A percentile compares a stretch with the other conserved stretches of the same genome.
These are phyloP conservation scores for Ogataea trehalophila DNA, from an alignment of 805 yeast genomes.

Conservation along the genomic window DNA sequence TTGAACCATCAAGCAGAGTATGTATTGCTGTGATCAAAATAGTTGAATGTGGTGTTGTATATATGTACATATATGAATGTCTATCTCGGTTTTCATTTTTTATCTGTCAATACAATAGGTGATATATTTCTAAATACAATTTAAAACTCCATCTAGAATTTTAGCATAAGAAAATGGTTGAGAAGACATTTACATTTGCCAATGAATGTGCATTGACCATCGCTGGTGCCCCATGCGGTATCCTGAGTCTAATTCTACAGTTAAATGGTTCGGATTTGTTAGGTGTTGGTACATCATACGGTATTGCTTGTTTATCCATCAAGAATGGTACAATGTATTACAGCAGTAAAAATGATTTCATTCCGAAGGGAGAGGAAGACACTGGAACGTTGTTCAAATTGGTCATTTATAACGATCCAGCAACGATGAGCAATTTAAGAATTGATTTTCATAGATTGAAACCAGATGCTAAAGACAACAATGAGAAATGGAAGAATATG, in stretches of 20 bases:
- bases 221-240: conserved; percentile 10
- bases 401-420: conserved; percentile 11
- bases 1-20: too few relatives aligned
- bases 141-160: too few relatives aligned
- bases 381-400: conserved; percentile 8
- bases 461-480: conserved; percentile 4
- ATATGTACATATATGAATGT: not conserved
- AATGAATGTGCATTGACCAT: conserved; percentile 10
- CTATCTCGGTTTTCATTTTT: too few relatives aligned
- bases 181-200: conserved; percentile 9
- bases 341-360: conserved; percentile 9
- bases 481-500: conserved; percentile 21
- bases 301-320: conserved; percentile 1
- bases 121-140: too few relatives aligned
- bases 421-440: conserved; percentile 1
- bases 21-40: too few relatives aligned
- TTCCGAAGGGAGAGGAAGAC: conserved; percentile 3
- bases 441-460: conserved; percentile 15
- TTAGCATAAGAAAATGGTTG: conserved; percentile 5
- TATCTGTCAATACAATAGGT: too few relatives aligned
- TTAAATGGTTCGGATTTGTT: conserved; percentile 7
- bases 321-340: conserved; percentile 11
- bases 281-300: conserved; percentile 13
- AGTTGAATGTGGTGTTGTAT: too few relatives aligned
- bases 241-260: conserved; percentile 8